A percentile compares a stretch with the other conserved stretches of the same genome.
Conservation (phyloP, 202 grass and related monocot species). For the Carex arenaria region DNA sequence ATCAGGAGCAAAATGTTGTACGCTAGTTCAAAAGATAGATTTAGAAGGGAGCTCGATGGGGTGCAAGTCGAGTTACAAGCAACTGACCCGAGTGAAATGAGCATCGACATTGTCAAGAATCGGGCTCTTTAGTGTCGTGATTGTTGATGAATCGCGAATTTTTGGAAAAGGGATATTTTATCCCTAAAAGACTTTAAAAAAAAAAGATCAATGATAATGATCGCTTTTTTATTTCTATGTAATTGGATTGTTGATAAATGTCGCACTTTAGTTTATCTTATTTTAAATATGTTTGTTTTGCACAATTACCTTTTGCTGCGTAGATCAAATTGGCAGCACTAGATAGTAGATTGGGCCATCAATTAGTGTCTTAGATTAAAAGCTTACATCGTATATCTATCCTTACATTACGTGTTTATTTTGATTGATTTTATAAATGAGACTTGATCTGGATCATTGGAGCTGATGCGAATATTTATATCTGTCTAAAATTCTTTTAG, state of each 20-base stretch:
- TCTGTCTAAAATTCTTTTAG: too few relatives aligned
- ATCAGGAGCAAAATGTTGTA: slow-evolving; percentile 93
- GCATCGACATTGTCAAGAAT: slow-evolving; percentile 70
- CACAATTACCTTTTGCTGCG: neutral
- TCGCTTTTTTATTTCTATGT: neutral
- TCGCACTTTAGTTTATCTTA: neutral
- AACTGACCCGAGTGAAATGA: slow-evolving; percentile 90
- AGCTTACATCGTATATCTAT: too few relatives aligned
- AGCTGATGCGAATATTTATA: too few relatives aligned
- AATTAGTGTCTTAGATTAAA: too few relatives aligned
- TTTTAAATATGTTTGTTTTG: neutral
- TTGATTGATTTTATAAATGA: too few relatives aligned
- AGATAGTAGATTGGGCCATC: neutral
- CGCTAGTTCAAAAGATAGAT: slow-evolving; percentile 85
- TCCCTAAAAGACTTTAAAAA: neutral
- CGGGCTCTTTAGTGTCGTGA: slow-evolving; percentile 45
- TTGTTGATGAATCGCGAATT: neutral
- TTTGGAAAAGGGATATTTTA: neutral
- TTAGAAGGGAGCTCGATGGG: slow-evolving; percentile 86
- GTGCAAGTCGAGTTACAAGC: slow-evolving; percentile 84
- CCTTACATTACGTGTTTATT: too few relatives aligned
- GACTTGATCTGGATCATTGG: too few relatives aligned
- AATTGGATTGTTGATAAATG: neutral
- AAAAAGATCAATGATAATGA: neutral
- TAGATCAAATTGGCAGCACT: neutral